Evolutionary conservation across 768 basidiomycete species (phyloP), one percentile per base, ranked within the genome.

Genomic region (Lentinula detonsa): DNA sequence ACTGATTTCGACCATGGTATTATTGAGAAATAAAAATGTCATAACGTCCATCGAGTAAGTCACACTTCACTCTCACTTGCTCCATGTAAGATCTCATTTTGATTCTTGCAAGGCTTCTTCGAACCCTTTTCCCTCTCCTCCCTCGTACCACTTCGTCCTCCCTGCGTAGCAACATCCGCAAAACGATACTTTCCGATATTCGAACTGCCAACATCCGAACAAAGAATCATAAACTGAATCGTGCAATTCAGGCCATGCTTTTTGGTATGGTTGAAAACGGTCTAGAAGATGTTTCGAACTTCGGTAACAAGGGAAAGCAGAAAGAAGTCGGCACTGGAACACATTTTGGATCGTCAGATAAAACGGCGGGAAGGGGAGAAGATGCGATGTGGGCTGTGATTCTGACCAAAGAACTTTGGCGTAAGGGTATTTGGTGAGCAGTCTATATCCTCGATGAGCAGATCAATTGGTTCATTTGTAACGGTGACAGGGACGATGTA

Each of bases 361-460:
- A 71, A n/a, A 69, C 73, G 11, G 71, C 73, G 33, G 72, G 75
- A 59, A 79, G 77, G 53, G 85, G 86, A 1, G 91, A 93, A 35
- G 97, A 98, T 66, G 95, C 95, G 2, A 91, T 97, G 87, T 98
- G 96, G 95, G 96, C 97, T 4, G 87, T 99, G 54, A 88, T 95
- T 46, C 74, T 98, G 58, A 91, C 93, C 16, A 91, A 91, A 72
- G 95, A 98, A 67, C 78, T 98, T 13, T 98, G 96, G 97, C 83
- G 84, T 69, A 98, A 95, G 74, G 85, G 87, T 43, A 83, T 95
- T 31, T 99, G 97, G 94, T 88, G 60, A 18, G 78, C 72, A 7
- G 33, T 16, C 31, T 15, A 35, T 37, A 43, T 35, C 9, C 50
- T 48, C 10, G 31, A 23, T 31, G 16, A 57, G 49, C 1, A 11